Base-by-base conservation (phyloP, 164 flowering plant species). In the Taxillus chinensis region DNA sequence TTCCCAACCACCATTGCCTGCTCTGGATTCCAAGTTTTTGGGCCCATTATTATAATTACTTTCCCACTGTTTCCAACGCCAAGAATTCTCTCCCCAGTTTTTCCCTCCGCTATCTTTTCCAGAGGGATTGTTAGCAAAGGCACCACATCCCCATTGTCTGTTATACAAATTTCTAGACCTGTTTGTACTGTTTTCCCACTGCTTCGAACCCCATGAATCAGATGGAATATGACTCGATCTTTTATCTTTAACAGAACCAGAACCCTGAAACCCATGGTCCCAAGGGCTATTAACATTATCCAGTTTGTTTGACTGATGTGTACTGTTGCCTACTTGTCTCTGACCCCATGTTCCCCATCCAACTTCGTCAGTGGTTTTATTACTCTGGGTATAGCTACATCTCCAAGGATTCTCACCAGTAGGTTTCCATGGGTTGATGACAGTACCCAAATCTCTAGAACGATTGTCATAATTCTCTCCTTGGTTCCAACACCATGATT, bases 401-500 rank as follows among this genome's bases (percentile, higher is more conserved):
- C 10, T 9, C 46, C 46, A 6, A 43, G 7, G 10, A 6, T 43
- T 9, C 7, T 43, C 10, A 6, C 46, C 10, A 2, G 27, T 27
- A 27, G 27, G 27, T 27, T 27, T 2, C 27, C 27, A 27, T 27
- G 27, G 27, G 27, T 27, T 27, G 27, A 27, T 27, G 27, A 27
- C 27, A 27, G 27, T 27, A 27, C 27, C 27, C 27, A 27, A 27
- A 27, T 27, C 27, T 27, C 46, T 43, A 43, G 8, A 6, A 6
- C 0, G 10, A 43, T 43, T 43, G 10, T 43, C 8, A 6, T 43
- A 9, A 6, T 43, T 6, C 7, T 6, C 8, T 43, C 46, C 46
- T 6, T 14, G 4, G 13, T 71, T 64, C 62, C 64, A 42, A 38
- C 64, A 69, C 64, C 71, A 49, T 40, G 70, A 48, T 48, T 48